Evolutionary conservation across 148 eudicot genomes (phyloP).

Genomic region (Vaccinium darrowii): DNA sequence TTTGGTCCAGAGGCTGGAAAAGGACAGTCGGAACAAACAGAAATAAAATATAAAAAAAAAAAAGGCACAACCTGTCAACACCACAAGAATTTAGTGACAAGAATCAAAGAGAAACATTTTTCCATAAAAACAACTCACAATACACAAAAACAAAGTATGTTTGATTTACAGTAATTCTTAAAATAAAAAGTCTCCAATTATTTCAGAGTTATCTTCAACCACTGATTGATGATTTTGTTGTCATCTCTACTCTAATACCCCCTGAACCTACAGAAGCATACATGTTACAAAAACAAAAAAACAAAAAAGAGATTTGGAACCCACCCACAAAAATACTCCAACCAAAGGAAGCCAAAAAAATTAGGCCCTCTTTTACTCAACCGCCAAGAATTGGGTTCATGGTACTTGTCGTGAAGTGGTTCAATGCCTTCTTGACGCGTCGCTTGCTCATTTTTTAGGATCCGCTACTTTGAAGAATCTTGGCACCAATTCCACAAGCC

Average conservation of each 20-base stretch:
- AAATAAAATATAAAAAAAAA: no score
- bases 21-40: no score
- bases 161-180: no score
- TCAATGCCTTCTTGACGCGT: conserved; percentile 91
- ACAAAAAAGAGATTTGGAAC: background rate
- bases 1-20: no score
- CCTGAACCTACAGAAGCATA: background rate
- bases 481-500: conserved; percentile 34
- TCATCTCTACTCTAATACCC: background rate
- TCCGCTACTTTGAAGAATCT: conserved; percentile 86
- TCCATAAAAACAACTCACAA: no score
- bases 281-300: background rate
- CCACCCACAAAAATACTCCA: background rate
- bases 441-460: conserved; percentile 89
- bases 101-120: no score
- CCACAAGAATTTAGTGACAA: no score
- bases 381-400: conserved; percentile 95
- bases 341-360: conserved; percentile 12
- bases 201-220: no score
- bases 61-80: no score
- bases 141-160: no score
- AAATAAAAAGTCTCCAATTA: no score
- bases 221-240: no score
- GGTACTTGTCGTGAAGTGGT: conserved; percentile 86
- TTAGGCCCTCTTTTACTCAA: conserved; percentile 82